Conservation (phyloP, 1,139 yeast genomes). For the Diutina ranongensis region DNA sequence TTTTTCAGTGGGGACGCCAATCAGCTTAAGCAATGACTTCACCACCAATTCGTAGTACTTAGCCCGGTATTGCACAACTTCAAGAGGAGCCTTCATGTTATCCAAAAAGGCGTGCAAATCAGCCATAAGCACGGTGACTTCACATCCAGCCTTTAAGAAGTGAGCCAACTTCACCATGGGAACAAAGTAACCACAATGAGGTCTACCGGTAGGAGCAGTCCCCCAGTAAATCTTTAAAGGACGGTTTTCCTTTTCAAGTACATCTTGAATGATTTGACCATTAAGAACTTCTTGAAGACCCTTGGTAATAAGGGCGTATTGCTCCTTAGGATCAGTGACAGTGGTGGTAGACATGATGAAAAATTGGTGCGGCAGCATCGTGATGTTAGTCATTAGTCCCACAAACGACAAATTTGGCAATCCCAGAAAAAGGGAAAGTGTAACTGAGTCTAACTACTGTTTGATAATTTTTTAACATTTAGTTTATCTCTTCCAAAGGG, state of each 20-base stretch:
- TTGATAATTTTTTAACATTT: too few relatives aligned
- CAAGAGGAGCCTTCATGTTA: conserved; percentile 97
- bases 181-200: conserved; percentile 97
- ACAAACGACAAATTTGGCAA: too few relatives aligned
- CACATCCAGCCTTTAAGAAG: conserved; percentile 91
- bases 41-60: conserved; percentile 76
- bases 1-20: conserved; percentile 86
- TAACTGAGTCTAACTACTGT: too few relatives aligned
- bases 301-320: conserved; percentile 69
- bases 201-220: conserved; percentile 81
- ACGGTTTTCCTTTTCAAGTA: conserved; percentile 69
- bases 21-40: conserved; percentile 73
- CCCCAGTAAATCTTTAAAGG: conserved; percentile 94
- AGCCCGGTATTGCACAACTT: conserved; percentile 81
- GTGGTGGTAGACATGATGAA: conserved; percentile 4
- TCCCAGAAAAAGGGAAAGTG: too few relatives aligned
- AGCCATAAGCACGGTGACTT: conserved; percentile 86
- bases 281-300: conserved; percentile 88
- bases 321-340: conserved; percentile 24
- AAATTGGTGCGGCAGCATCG: background rate
- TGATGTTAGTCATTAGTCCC: too few relatives aligned
- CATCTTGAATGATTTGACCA: conserved; percentile 75
- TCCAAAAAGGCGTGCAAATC: conserved; percentile 96
- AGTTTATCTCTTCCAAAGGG: too few relatives aligned
- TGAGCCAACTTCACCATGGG: conserved; percentile 96